Conservation (phyloP, 2,329 filamentous ascomycete genomes). For the Paraphaeosphaeria sporulosa region DNA sequence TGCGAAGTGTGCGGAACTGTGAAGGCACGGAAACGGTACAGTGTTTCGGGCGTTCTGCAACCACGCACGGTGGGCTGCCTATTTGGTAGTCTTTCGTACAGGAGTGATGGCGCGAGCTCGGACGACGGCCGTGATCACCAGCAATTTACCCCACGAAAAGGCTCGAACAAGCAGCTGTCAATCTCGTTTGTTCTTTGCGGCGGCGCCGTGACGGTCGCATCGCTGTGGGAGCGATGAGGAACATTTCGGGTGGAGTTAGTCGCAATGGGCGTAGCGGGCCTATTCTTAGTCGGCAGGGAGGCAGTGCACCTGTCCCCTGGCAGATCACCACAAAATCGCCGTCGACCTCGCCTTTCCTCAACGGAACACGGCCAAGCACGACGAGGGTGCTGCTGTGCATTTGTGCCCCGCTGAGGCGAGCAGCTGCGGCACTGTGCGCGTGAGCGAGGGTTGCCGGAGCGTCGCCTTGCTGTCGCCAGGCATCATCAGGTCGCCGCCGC, state of each 20-base stretch:
- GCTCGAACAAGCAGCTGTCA: constrained; percentile 7
- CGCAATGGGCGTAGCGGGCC: background rate
- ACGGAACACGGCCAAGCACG: constrained; percentile 9
- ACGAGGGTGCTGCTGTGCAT: constrained; percentile 3
- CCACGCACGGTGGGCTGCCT: constrained; percentile 7
- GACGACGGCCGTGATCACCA: background rate
- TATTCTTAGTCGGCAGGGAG: constrained; percentile 15
- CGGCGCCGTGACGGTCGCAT: constrained; percentile 3
- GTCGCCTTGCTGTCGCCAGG: constrained; percentile 11
- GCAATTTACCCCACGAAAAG: constrained; percentile 4
- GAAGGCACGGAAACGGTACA: background rate
- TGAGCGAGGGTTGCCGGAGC: constrained; percentile 9
- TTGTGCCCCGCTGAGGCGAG: constrained; percentile 9
- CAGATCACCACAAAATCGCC: constrained; percentile 10
- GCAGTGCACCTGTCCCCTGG: constrained; percentile 10
- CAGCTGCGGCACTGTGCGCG: constrained; percentile 20
- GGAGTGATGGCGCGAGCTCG: background rate
- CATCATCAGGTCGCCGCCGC: constrained; percentile 29
- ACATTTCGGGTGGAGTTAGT: background rate
- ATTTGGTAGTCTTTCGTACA: background rate
- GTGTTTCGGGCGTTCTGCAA: constrained; percentile 12
- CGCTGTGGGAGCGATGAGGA: background rate
- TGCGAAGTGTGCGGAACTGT: background rate
- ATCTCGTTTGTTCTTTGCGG: constrained; percentile 4
- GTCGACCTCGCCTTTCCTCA: constrained; percentile 7